A percentile compares a stretch with the other conserved stretches of the same genome.
phyloP scores from a whole-genome alignment of 768 basidiomycete species.

The Mycena galopus region DNA sequence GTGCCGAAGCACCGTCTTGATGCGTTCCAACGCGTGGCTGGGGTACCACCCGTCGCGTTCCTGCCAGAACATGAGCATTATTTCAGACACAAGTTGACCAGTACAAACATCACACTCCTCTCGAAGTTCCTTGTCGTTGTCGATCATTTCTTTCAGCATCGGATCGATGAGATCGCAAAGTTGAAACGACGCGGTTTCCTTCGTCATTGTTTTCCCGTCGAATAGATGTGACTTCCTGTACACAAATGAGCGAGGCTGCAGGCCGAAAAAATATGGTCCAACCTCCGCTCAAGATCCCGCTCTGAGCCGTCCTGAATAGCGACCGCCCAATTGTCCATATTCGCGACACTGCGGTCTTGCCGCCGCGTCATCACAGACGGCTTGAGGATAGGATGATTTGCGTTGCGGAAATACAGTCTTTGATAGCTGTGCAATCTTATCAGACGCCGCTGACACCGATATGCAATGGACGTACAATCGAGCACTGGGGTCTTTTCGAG shows the following conservation, averaged over 20 bases:
- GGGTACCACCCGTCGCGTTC: constrained; percentile 94
- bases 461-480: constrained; percentile 71
- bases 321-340: constrained; percentile 53
- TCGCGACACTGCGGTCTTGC: constrained; percentile 65
- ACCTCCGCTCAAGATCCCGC: constrained; percentile 62
- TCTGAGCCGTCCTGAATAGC: constrained; percentile 52
- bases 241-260: neutral
- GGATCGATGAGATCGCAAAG: constrained; percentile 92
- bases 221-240: constrained; percentile 86
- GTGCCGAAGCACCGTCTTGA: constrained; percentile 86
- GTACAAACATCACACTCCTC: constrained; percentile 80
- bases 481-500: constrained; percentile 77
- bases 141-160: constrained; percentile 85
- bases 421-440: constrained; percentile 77
- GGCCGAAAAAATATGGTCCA: neutral
- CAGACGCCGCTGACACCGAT: constrained; percentile 3
- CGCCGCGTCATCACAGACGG: constrained; percentile 82
- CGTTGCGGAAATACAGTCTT: constrained; percentile 90
- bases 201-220: constrained; percentile 83
- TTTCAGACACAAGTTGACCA: no score
- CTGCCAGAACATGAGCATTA: constrained; percentile 48
- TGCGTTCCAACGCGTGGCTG: constrained; percentile 79
- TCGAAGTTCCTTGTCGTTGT: constrained; percentile 75
- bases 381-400: constrained; percentile 82
- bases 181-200: constrained; percentile 94